Conservation (phyloP, 305 asterid genomes). For the Fraxinus platypoda region DNA sequence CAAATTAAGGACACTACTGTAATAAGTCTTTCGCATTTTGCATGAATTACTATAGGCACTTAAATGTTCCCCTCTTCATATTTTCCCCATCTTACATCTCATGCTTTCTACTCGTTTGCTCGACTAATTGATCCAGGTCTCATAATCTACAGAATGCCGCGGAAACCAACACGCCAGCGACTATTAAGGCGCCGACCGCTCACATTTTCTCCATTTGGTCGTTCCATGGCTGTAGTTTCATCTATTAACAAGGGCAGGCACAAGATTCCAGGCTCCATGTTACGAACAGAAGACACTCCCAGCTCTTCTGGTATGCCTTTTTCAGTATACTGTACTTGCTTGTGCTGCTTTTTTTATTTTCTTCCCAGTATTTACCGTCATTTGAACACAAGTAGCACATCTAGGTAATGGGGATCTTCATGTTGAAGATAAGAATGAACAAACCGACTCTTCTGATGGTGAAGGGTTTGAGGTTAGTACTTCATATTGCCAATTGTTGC, state of each 20-base stretch:
- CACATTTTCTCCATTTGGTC: conserved; percentile 70
- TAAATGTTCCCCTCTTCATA: not conserved
- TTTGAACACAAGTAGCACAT: conserved; percentile 13
- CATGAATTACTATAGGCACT: not conserved
- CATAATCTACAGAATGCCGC: conserved; percentile 50
- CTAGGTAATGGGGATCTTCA: conserved; percentile 40
- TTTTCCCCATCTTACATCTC: not conserved
- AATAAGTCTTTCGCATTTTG: not conserved
- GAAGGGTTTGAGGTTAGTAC: conserved; percentile 68
- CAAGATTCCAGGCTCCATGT: conserved; percentile 27
- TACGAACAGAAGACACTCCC: conserved; percentile 28
- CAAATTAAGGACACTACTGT: not conserved
- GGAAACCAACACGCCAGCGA: conserved; percentile 33
- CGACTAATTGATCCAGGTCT: conserved; percentile 9
- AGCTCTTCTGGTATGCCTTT: conserved; percentile 45
- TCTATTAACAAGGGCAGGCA: conserved; percentile 38
- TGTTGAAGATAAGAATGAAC: conserved; percentile 21
- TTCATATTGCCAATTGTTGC: conserved; percentile 7
- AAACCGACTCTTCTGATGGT: conserved; percentile 53
- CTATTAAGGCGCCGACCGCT: conserved; percentile 34
- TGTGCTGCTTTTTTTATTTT: conserved; percentile 13
- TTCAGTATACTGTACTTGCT: conserved; percentile 6
- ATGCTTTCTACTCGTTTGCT: not conserved
- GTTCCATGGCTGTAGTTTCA: conserved; percentile 50
- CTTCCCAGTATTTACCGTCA: not conserved